phyloP scores from a whole-genome alignment of 371 early-diverging fungal species.

The Mortierella sp. region DNA sequence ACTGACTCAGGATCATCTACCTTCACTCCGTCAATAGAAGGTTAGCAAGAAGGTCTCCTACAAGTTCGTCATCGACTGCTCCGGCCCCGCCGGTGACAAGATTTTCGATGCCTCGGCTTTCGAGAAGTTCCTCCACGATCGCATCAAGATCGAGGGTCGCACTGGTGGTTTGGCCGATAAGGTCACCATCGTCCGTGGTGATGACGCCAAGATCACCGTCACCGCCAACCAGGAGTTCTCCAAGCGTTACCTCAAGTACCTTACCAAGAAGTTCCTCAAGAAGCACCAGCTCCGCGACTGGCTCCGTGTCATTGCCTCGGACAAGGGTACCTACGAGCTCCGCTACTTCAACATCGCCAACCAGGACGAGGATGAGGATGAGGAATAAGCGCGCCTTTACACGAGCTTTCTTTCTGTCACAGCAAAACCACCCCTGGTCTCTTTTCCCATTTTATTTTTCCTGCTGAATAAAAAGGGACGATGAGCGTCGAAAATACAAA shows the following conservation, averaged over 20 bases:
- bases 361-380: slow-evolving; percentile 88
- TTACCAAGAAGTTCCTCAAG: slow-evolving; percentile 99
- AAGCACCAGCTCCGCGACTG: slow-evolving; percentile 99
- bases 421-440: slow-evolving; percentile 21
- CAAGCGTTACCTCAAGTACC: slow-evolving; percentile 99
- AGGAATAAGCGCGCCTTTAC: slow-evolving; percentile 62
- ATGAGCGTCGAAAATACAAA: slow-evolving; percentile 26
- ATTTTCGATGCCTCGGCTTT: slow-evolving; percentile 98
- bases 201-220: slow-evolving; percentile 84
- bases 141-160: slow-evolving; percentile 98
- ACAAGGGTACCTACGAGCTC: slow-evolving; percentile 95
- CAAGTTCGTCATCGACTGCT: slow-evolving; percentile 95
- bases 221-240: slow-evolving; percentile 88
- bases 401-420: slow-evolving; percentile 11
- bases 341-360: slow-evolving; percentile 96
- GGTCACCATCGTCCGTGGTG: slow-evolving; percentile 87
- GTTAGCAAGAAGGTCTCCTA: slow-evolving; percentile 63
- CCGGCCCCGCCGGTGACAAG: slow-evolving; percentile 94
- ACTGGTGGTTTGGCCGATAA: slow-evolving; percentile 95
- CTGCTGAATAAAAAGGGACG: slow-evolving; percentile 37
- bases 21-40: slow-evolving; percentile 31
- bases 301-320: slow-evolving; percentile 95
- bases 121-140: slow-evolving; percentile 98
- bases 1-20: not conserved
- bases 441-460: slow-evolving; percentile 20